Base-by-base conservation (phyloP, 2,329 filamentous ascomycete genomes). In the Arthrobotrys entomopaga region DNA sequence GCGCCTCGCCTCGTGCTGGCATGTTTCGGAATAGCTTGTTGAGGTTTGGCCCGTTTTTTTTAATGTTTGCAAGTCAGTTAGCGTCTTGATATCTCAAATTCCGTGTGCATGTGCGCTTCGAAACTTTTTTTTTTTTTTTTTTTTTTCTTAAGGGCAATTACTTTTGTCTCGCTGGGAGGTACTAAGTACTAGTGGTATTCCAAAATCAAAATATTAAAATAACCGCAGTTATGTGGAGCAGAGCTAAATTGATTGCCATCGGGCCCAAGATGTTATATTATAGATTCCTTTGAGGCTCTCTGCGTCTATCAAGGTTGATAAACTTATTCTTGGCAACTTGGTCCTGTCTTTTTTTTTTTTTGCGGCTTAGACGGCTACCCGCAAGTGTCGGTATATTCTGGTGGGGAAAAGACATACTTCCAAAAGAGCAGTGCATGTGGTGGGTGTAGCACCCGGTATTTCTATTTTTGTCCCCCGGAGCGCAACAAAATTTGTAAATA, bases 401-500 rank as follows among this genome's bases (percentile, higher is more conserved):
- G 61, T 46, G 56, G 70, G 70, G 60, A 43, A 58, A 24, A 60
- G n/a, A n/a, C n/a, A n/a, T n/a, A n/a, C n/a, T n/a, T n/a, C n/a
- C n/a, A n/a, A n/a, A n/a, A n/a, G n/a, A n/a, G n/a, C n/a, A n/a
- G n/a, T n/a, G n/a, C n/a, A n/a, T n/a, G n/a, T n/a, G n/a, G n/a
- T n/a, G n/a, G 38, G 61, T 26, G 49, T 61, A 61, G 59, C 38
- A 50, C 29, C 29, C 29, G 29, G 29, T 16, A 50, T 58, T 67
- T 74, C 70, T 74, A 74, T 74, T 74, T 74, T 67, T 74, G 66
- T 16, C 53, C 40, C 65, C 65, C 58, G 58, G 65, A 57, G 56
- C 22, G 49, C 63, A 66, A 66, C 69, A 74, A 34, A 34, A 34
- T 34, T 34, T 34, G 29, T 34, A 34, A 74, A 74, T 74, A 74